A percentile compares a stretch with the other conserved stretches of the same genome.
Conservation (phyloP, 2,329 filamentous ascomycete genomes). For the Penicillium corylophilum region DNA sequence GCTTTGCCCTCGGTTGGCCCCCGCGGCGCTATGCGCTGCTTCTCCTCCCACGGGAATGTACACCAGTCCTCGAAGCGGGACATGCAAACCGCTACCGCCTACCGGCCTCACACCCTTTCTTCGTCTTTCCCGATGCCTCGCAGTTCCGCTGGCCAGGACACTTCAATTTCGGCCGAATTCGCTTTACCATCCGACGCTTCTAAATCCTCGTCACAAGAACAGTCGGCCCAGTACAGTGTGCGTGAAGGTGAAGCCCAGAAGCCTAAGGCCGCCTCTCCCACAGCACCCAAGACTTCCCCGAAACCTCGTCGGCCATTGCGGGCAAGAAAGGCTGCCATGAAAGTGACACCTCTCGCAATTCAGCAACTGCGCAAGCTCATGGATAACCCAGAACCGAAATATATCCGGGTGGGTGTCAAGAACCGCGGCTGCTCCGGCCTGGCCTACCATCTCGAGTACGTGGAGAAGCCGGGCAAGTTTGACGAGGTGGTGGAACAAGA, state of each 20-base stretch:
- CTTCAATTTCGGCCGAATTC: constrained; percentile 58
- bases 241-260: constrained; percentile 68
- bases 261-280: constrained; percentile 50
- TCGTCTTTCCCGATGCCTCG: constrained; percentile 57
- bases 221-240: constrained; percentile 46
- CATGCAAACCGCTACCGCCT: constrained; percentile 65
- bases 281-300: constrained; percentile 43
- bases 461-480: constrained; percentile 82
- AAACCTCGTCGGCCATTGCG: constrained; percentile 68
- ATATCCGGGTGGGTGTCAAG: constrained; percentile 91
- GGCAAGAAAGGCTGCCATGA: constrained; percentile 88
- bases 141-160: constrained; percentile 59
- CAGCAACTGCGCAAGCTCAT: constrained; percentile 74
- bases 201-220: constrained; percentile 38
- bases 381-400: constrained; percentile 81
- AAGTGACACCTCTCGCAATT: constrained; percentile 75
- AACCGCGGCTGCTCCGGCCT: constrained; percentile 93
- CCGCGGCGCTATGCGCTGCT: constrained; percentile 46
- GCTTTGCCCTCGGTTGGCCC: constrained; percentile 39
- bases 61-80: constrained; percentile 57
- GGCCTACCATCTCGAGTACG: constrained; percentile 91
- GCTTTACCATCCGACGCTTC: constrained; percentile 51
- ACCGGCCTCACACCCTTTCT: constrained; percentile 60
- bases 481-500: constrained; percentile 95
- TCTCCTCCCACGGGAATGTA: constrained; percentile 47